Conservation (phyloP, 106 monocot genomes). For the Allium cepa region DNA sequence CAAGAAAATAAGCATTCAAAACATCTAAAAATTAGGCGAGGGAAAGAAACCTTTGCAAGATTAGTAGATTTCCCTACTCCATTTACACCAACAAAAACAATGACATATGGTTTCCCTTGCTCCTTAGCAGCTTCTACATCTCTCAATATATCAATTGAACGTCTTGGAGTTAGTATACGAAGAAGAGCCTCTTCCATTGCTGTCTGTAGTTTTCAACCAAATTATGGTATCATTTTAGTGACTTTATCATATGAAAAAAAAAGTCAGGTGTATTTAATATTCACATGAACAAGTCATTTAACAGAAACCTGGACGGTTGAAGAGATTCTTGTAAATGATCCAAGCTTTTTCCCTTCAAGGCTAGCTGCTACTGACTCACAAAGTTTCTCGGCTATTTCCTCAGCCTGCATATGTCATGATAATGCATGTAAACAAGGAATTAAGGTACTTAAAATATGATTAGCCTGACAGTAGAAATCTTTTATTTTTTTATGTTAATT, state of each 20-base stretch:
- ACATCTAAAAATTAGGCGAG: background rate
- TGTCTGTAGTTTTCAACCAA: slow-evolving; percentile 37
- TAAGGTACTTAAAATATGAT: background rate
- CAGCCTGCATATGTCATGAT: slow-evolving; percentile 49
- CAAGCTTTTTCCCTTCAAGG: slow-evolving; percentile 94
- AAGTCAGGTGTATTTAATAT: too few species aligned
- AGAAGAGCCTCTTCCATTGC: slow-evolving; percentile 99
- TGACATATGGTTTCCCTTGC: slow-evolving; percentile 93
- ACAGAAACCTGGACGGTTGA: slow-evolving; percentile 83
- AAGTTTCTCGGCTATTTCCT: slow-evolving; percentile 98
- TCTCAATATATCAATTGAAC: slow-evolving; percentile 94
- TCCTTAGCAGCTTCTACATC: slow-evolving; percentile 97
- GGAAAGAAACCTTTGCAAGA: slow-evolving; percentile 78
- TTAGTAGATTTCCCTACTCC: slow-evolving; percentile 99
- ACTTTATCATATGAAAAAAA: background rate
- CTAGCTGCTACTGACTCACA: slow-evolving; percentile 96
- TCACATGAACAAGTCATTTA: too few species aligned
- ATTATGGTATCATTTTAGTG: background rate
- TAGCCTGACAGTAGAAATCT: background rate
- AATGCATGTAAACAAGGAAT: background rate
- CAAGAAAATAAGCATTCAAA: background rate
- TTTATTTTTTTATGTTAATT: background rate
- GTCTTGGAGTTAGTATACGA: slow-evolving; percentile 88
- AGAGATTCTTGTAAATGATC: slow-evolving; percentile 94
- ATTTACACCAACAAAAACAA: slow-evolving; percentile 97